A percentile compares a stretch with the other conserved stretches of the same genome.
phyloP scores from a whole-genome alignment of 139 green algal species.

The Micromonas commoda region DNA sequence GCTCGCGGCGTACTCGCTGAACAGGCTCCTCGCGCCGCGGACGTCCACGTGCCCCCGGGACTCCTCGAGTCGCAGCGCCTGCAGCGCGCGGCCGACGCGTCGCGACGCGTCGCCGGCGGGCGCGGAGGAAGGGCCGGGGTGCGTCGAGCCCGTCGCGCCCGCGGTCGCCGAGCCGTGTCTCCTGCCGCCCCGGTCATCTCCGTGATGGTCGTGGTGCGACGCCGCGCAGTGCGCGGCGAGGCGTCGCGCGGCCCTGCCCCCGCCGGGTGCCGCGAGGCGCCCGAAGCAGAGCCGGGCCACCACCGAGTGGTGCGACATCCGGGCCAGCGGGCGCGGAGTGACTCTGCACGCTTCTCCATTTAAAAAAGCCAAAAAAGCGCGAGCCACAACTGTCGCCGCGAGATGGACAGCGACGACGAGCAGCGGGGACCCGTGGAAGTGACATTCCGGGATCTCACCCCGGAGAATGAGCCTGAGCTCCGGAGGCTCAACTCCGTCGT shows the following conservation, averaged over 20 bases:
- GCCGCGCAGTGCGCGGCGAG: background rate
- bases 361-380: no score
- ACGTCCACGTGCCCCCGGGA: background rate
- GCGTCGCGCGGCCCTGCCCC: background rate
- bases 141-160: background rate
- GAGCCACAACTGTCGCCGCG: background rate
- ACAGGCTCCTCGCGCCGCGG: background rate
- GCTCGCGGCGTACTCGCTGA: background rate
- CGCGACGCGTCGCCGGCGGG: background rate
- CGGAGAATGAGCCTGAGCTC: background rate
- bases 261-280: background rate
- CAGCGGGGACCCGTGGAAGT: background rate
- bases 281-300: background rate
- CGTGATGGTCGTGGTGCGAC: no score
- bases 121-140: background rate
- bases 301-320: background rate
- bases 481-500: slow-evolving; percentile 12
- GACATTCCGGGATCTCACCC: background rate
- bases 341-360: no score
- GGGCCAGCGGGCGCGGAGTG: no score
- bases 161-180: no score
- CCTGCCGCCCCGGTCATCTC: no score
- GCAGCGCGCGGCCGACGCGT: background rate
- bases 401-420: background rate
- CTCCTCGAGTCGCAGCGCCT: background rate